Evolutionary conservation across 495 filamentous ascomycete species (phyloP), one percentile per base, ranked within the genome.

Genomic region (Trichocladium antarcticum): DNA sequence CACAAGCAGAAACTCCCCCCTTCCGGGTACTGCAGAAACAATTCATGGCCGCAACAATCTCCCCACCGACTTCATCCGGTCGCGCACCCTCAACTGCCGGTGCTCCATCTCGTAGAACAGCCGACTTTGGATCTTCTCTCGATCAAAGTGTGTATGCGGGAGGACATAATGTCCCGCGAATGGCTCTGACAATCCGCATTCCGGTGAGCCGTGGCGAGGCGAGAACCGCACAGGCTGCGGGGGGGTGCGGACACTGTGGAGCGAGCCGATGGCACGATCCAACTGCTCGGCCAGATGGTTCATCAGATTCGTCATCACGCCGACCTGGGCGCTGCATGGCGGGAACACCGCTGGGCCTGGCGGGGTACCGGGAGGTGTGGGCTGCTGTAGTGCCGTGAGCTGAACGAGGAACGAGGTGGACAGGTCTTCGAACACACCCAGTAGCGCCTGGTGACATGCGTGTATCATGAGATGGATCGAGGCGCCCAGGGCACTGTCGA

Each of bases 351-450:
- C 3, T 10, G 16, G 8, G 11, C 10, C 36, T n/a, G 22, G 35
- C 14, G 44, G 44, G 1, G 37, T 47, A 21, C 14, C 10, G 1
- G 45, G 37, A 6, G 45, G 37, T 7, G 45, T 40, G 10, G 9
- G 36, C 14, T 47, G 29, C 5, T 37, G 32, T 12, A 20, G 10
- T 11, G 43, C 24, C 1, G 37, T 8, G 22, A 42, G 36, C 12
- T 37, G 21, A 3, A 17, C 19, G 1, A 46, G 31, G 4, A 46
- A 35, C 2, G 49, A 45, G 16, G 35, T 11, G 32, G 35, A 49
- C 6, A 56, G 20, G 17, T 52, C 41, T 29, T 56, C 54, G n/a
- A 56, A 52, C 0, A 49, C 32, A 15, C 54, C 54, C 3, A 56
- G 40, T 0, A 56, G 41, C 15, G 36, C 20, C 28, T 56, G 54